Evolutionary conservation across 768 basidiomycete species (phyloP), one percentile per base, ranked within the genome.

Genomic region (Tricholoma saponaceum): DNA sequence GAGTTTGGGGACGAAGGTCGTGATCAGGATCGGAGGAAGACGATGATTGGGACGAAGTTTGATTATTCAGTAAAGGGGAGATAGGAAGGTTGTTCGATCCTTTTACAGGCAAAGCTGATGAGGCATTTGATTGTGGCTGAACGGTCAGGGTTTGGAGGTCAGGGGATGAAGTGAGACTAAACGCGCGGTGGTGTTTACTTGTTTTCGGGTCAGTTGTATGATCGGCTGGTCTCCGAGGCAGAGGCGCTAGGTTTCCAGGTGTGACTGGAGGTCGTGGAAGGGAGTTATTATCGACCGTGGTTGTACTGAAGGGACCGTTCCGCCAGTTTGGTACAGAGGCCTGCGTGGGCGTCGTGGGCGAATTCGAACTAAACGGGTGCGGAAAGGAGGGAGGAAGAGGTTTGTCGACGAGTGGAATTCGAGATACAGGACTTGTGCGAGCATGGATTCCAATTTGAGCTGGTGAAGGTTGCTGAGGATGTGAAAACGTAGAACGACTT

Each of bases 321-420:
- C 14, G 47, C 26, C 47, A 7, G n/a, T 30, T 58, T 35, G 59
- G 59, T 51, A 62, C 62, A 44, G 44, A 54, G n/a, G 60, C 64
- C 14, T 58, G 60, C 7, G 57, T 58, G 53, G 50, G 37, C 49
- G 56, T 20, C 50, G 22, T 23, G 46, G 52, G 12, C 47, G 52
- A n/a, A 49, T 41, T 23, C 46, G 57, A 43, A 30, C 32, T 55
- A 47, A 52, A 25, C 18, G 23, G 5, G 22, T 41, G 18, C 18
- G 30, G 53, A 33, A 52, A 51, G 18, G 60, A 43, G 9, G 57
- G 54, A n/a, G 62, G 64, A 26, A 63, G 55, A 14, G 64, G 60
- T 56, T 63, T 65, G 23, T 66, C 64, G 26, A 62, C 51, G 35
- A 62, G 57, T 37, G 56, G 55, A 22, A 55, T 55, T 33, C 57